Base-by-base conservation (phyloP, 2,329 filamentous ascomycete species). In the Pseudogymnoascus sp. region DNA sequence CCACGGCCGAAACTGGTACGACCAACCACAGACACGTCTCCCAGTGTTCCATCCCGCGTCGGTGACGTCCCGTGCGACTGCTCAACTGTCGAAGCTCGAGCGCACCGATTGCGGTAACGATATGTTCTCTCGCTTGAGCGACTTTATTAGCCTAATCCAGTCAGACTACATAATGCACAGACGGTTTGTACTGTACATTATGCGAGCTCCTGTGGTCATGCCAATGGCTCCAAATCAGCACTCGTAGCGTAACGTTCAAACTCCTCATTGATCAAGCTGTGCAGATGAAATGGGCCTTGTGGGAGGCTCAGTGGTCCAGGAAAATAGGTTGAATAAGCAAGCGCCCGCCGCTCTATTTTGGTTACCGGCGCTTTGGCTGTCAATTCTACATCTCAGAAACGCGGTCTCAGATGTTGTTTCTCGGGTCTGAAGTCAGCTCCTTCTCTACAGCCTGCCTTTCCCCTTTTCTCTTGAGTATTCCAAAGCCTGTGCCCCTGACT, bases 11-110 rank as follows among this genome's bases (percentile, higher is more conserved):
- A 22, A 6, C 11, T n/a, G 11, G 47, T 35, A 53, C 28, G 6
- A 53, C 47, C 28, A 53, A 53, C 28, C 47, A 53, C 28, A 53
- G 47, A 53, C 47, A 53, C 47, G 47, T 53, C 47, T 35, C 4
- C 15, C 47, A 53, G 15, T 33, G 43, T 53, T 53, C n/a, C 47
- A 53, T 35, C 47, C 47, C 47, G 47, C 47, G 47, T 18, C 25
- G 20, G 28, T 28, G 25, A 53, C 47, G 47, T 53, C 47, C 47
- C 47, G 47, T 53, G 47, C 47, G 25, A 53, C 47, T 53, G 4
- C 28, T 33, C 0, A n/a, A 18, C n/a, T 33, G 47, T 53, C 5
- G 47, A 33, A 53, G 28, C 47, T 53, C 28, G 47, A 15, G 47
- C 47, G 47, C 9, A 53, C 25, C 28, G 28, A 15, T 53, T 53